These are phyloP conservation scores for Scheffersomyces ergatensis DNA, from an alignment of 805 yeast species.

Conservation along the genomic window DNA sequence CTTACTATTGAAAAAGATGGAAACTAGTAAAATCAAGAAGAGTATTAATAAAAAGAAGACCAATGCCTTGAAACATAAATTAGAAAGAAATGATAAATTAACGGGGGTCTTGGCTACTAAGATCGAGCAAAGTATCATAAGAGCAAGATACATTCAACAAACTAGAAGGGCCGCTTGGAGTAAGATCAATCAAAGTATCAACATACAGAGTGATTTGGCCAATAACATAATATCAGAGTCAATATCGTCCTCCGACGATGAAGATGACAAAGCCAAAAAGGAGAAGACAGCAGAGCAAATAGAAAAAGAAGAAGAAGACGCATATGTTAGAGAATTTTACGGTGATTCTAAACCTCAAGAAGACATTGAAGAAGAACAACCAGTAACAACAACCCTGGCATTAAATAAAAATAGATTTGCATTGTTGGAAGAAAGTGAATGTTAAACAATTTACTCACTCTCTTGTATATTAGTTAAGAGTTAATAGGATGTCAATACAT, in stretches of 20 bases:
- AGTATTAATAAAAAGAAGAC: constrained; percentile 26
- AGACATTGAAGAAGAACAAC: constrained; percentile 9
- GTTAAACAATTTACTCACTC: constrained; percentile 12
- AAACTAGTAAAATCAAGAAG: constrained; percentile 32
- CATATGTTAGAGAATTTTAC: constrained; percentile 30
- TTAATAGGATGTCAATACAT: not conserved
- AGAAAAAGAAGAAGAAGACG: constrained; percentile 36
- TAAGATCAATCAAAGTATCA: constrained; percentile 45
- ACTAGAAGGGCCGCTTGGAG: constrained; percentile 77
- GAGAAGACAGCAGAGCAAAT: constrained; percentile 19
- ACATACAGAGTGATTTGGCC: not conserved
- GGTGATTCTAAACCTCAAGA: constrained; percentile 9
- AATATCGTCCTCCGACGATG: not conserved
- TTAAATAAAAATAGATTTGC: constrained; percentile 27
- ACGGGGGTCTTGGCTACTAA: constrained; percentile 59
- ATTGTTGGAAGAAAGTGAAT: constrained; percentile 38
- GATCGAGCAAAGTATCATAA: constrained; percentile 60
- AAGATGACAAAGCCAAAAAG: constrained; percentile 1
- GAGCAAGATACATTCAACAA: constrained; percentile 60
- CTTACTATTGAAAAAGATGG: constrained; percentile 55
- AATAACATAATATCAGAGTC: not conserved
- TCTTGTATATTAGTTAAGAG: not conserved
- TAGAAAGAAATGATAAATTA: constrained; percentile 49
- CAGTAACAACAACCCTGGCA: not conserved
- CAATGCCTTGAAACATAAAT: constrained; percentile 28